phyloP scores from a whole-genome alignment of 257 asterid genomes.

The Apocynum venetum region DNA sequence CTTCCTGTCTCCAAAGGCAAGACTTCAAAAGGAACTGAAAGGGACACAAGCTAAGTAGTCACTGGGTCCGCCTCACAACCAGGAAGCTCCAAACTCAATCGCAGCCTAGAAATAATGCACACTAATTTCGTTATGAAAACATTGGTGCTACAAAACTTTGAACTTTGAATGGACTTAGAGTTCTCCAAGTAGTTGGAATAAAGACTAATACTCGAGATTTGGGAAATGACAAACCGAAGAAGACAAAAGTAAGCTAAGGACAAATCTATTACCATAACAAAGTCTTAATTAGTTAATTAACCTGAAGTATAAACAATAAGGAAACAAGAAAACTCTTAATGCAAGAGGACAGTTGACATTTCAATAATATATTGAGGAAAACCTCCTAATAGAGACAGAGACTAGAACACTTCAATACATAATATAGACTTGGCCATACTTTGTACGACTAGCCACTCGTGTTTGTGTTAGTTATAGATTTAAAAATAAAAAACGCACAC shows the following conservation, averaged over 20 bases:
- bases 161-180: not conserved
- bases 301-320: not conserved
- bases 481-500: not conserved
- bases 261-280: conserved; percentile 9
- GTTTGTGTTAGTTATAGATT: conserved; percentile 3
- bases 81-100: not conserved
- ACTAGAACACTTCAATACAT: not conserved
- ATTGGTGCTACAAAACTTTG: not conserved
- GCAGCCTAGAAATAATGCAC: conserved; percentile 1
- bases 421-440: not conserved
- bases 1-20: not conserved
- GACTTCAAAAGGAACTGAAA: not conserved
- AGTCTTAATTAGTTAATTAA: conserved; percentile 6
- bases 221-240: conserved; percentile 5
- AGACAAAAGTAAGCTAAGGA: conserved; percentile 19
- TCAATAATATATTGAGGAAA: not conserved
- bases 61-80: not conserved
- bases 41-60: not conserved
- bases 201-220: conserved; percentile 3
- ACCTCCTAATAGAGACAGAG: conserved; percentile 9
- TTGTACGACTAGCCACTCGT: not conserved
- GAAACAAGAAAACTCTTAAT: not conserved
- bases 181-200: not conserved
- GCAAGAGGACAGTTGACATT: conserved; percentile 14
- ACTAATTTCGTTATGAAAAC: not conserved